Evolutionary conservation across 2,329 filamentous ascomycete genomes (phyloP).

Genomic region (Phaeomoniella chlamydospora): DNA sequence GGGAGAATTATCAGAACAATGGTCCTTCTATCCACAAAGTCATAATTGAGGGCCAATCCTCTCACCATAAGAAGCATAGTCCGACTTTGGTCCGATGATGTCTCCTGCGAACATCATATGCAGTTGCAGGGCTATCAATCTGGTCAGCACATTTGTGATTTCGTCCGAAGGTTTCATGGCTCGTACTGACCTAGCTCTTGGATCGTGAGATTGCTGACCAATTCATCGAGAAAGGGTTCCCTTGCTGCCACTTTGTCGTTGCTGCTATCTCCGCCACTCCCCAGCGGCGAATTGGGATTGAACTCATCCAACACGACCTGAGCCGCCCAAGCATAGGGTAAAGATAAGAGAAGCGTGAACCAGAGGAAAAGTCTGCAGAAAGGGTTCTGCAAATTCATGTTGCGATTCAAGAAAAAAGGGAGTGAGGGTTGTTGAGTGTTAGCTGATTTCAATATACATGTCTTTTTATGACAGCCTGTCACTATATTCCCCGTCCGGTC

Average conservation of each 20-base stretch:
- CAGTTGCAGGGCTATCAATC: slow-evolving; percentile 22
- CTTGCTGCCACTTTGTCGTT: not conserved
- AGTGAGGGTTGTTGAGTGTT: too few species aligned
- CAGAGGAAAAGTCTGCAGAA: too few species aligned
- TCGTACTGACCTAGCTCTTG: not conserved
- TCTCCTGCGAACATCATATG: slow-evolving; percentile 30
- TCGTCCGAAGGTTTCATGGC: not conserved
- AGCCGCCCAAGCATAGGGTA: too few species aligned
- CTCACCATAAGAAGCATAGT: slow-evolving; percentile 23
- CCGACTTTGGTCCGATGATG: slow-evolving; percentile 22
- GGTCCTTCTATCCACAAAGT: too few species aligned
- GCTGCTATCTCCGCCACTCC: not conserved
- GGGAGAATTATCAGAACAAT: not conserved
- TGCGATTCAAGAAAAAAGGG: too few species aligned
- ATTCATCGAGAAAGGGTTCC: not conserved
- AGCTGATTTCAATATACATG: too few species aligned
- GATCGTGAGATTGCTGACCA: not conserved
- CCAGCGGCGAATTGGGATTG: not conserved
- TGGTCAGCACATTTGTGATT: not conserved
- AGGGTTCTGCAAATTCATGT: too few species aligned
- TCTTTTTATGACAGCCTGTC: too few species aligned
- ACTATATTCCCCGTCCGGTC: too few species aligned
- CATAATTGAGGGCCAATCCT: not conserved
- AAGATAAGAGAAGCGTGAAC: too few species aligned
- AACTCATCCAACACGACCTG: too few species aligned